phyloP scores from a whole-genome alignment of 2,329 filamentous ascomycete genomes.

The Fusarium austroafricanum region DNA sequence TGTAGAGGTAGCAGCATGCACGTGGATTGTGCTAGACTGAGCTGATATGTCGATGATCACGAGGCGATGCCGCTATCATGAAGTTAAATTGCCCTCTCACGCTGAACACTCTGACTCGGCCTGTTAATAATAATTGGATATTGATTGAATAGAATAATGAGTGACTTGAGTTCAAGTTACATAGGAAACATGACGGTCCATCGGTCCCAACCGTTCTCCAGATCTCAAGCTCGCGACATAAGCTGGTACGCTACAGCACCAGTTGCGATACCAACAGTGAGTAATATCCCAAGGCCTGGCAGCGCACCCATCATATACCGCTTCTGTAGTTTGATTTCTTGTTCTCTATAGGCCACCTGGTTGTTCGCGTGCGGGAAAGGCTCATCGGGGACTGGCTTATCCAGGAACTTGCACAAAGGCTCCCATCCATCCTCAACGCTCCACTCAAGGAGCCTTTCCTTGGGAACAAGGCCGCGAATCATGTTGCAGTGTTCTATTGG shows the following conservation, averaged over 20 bases:
- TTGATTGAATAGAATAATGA: no score
- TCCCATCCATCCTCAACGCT: slow-evolving; percentile 22
- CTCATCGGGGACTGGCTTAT: slow-evolving; percentile 6
- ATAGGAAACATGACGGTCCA: no score
- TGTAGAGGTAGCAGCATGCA: no score
- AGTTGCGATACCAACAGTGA: not conserved
- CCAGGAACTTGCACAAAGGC: slow-evolving; percentile 26
- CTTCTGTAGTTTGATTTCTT: not conserved
- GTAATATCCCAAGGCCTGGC: not conserved
- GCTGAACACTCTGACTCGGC: no score
- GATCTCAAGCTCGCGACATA: not conserved
- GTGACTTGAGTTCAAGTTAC: no score
- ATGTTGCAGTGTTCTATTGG: slow-evolving; percentile 6
- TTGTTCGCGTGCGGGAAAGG: slow-evolving; percentile 17
- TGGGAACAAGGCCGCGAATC: slow-evolving; percentile 14
- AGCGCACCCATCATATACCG: not conserved
- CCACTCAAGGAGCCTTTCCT: slow-evolving; percentile 21
- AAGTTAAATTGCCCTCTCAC: no score
- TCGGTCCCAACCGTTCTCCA: no score
- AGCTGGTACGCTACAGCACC: not conserved
- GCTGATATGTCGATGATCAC: no score
- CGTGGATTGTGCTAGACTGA: no score
- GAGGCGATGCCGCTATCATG: no score
- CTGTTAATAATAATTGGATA: no score
- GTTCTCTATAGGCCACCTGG: not conserved